Evolutionary conservation across 1,284 basidiomycete genomes (phyloP), one percentile per base, ranked within the genome.

Genomic region (Ceratobasidium theobromae): DNA sequence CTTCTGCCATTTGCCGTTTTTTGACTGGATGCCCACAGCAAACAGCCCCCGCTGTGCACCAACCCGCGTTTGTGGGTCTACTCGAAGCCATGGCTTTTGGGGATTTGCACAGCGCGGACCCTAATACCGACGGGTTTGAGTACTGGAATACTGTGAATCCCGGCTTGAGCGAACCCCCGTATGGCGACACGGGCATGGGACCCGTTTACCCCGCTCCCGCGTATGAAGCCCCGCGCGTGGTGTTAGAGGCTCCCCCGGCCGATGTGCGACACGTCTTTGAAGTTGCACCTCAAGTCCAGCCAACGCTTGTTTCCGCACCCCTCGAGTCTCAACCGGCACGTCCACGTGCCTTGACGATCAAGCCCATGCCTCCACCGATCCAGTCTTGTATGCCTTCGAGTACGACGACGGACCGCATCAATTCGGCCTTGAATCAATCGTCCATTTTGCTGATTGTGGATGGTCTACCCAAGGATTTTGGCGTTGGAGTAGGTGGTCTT

Each of bases 71-170:
- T 49, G 57, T 60, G 23, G 57, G 57, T 5, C 57, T 60, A 27
- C 57, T 60, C 32, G 57, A 60, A 49, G 57, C 57, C 23, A 60
- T 60, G 45, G 57, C 57, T 23, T 60, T 23, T 40, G 57, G 45
- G 5, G 57, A 60, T 38, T 28, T 60, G 21, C 57, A 60, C 33
- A 28, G 33, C 16, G 30, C 57, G 45, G 57, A 60, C 38, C 25
- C 57, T 23, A 49, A 48, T 45, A 43, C 38, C n/a, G 45, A 49
- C 21, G 45, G n/a, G 1, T 18, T 33, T 3, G 46, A 16, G 3
- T 40, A 38, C 18, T 32, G 14, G 4, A 43, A 48, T 35, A 43
- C 25, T 4, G 18, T 45, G 9, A 45, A 57, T 28, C 32, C 51
- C 4, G 28, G n/a, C n/a, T 18, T 32, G 25, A 16, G 14, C 30